Evolutionary conservation across 177 flowering plant genomes (phyloP), one percentile per base, ranked within the genome.

Genomic region (Vitis hybrid): DNA sequence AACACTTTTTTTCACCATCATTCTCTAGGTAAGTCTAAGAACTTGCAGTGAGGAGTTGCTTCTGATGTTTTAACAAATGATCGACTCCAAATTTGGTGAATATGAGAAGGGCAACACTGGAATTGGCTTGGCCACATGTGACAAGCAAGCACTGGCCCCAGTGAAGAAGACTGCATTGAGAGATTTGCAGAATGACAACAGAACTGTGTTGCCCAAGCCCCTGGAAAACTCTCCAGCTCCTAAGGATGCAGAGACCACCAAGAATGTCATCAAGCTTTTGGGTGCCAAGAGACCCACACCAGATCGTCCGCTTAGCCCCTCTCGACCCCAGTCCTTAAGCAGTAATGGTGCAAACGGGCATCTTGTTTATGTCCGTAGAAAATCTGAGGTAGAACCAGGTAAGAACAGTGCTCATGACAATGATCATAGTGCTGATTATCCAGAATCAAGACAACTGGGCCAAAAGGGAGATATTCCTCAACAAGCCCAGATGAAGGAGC

Each of bases 361-460:
- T 32, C 64, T 62, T 32, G 50, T 62, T 34, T 62, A 62, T 62
- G 64, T 62, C 50, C 64, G 64, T 15, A 62, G 64, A 62, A 62
- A 62, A 45, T n/a, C n/a, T 45, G 64, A 62, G 14, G 32, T 14
- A 14, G 50, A 62, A 62, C 50, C 17, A 10, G 21, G 64, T 62
- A 62, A 62, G 50, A 62, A 14, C 64, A 34, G 50, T 15, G 40
- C 50, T 34, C 40, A 18, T 34, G 50, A 62, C 64, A 62, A 62
- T 9, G 64, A 62, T 9, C 50, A 34, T 23, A n/a, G n/a, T 30
- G 50, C 19, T 62, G 50, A 7, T 34, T 45, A 14, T 8, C 50
- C 51, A 62, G 19, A 62, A 34, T 62, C 64, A 62, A 40, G 32
- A 62, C 64, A 62, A 62, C 9, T 34, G 11, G 13, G 19, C 30